Percentiles rank a stretch among this genome's conserved stretches.
phyloP scores from a whole-genome alignment of 352 stramenopile species.

The Blastocystis sp. region DNA sequence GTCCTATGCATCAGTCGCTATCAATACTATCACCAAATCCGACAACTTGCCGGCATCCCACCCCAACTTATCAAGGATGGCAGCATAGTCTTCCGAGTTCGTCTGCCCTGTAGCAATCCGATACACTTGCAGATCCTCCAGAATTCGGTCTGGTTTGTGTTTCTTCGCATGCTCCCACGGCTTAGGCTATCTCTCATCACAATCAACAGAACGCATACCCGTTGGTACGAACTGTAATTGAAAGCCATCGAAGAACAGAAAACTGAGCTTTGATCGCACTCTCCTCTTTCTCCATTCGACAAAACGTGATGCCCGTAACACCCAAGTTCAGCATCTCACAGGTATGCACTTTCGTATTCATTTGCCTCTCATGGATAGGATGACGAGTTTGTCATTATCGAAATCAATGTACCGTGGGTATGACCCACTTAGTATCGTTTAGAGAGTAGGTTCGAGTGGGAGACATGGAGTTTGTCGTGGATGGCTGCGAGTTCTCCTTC shows the following conservation, averaged over 20 bases:
- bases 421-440: not conserved
- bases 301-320: conserved; percentile 44
- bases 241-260: conserved; percentile 23
- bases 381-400: conserved; percentile 83
- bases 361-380: conserved; percentile 77
- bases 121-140: conserved; percentile 56
- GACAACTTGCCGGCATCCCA: conserved; percentile 12
- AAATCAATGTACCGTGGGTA: conserved; percentile 82
- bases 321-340: conserved; percentile 73
- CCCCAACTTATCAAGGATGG: conserved; percentile 47
- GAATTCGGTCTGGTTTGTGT: conserved; percentile 13
- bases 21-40: not conserved
- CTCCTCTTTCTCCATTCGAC: not conserved
- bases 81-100: conserved; percentile 42
- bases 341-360: conserved; percentile 12
- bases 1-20: not conserved
- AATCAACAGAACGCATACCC: not conserved
- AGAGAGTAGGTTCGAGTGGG: conserved; percentile 84
- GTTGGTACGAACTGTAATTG: conserved; percentile 43
- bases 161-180: conserved; percentile 38
- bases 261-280: not conserved
- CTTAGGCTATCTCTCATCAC: not conserved
- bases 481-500: conserved; percentile 88
- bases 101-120: conserved; percentile 62
- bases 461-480: conserved; percentile 89